These are phyloP conservation scores for Diaporthe vaccinii DNA, from an alignment of 2,329 filamentous ascomycete genomes.

Conservation along the genomic window DNA sequence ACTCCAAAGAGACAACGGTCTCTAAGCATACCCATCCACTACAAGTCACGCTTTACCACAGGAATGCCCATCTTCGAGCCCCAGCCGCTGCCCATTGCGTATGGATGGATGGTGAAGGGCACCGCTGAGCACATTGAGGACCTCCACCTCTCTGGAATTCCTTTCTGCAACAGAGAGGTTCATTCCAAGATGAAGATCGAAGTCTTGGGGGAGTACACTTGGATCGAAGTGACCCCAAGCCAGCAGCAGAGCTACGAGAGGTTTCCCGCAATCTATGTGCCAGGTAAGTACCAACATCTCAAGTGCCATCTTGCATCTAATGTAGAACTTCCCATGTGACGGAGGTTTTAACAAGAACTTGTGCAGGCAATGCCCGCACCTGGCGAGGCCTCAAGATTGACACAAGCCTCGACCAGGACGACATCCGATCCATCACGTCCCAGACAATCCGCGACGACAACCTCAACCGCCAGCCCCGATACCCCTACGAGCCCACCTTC, in stretches of 20 bases:
- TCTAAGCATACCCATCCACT: conserved; percentile 5
- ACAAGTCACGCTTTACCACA: neutral
- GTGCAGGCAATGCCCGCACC: conserved; percentile 25
- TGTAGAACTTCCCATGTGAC: neutral
- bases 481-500: conserved; percentile 38
- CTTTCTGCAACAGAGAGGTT: neutral
- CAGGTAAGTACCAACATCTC: neutral
- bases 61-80: neutral
- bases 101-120: conserved; percentile 36
- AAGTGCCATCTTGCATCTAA: no score
- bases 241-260: conserved; percentile 4
- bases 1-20: conserved; percentile 4
- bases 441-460: conserved; percentile 28
- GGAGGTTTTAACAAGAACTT: neutral
- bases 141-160: conserved; percentile 3
- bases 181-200: conserved; percentile 14
- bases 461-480: conserved; percentile 10
- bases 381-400: conserved; percentile 19
- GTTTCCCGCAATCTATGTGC: conserved; percentile 37
- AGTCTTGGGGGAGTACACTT: conserved; percentile 38
- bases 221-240: conserved; percentile 33
- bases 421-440: neutral
- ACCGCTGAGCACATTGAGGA: conserved; percentile 27
- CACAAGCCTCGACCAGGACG: neutral
- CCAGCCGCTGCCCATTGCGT: conserved; percentile 3